These are phyloP conservation scores for Cercospora brassicicola DNA, from an alignment of 2,329 filamentous ascomycete species.

Conservation along the genomic window DNA sequence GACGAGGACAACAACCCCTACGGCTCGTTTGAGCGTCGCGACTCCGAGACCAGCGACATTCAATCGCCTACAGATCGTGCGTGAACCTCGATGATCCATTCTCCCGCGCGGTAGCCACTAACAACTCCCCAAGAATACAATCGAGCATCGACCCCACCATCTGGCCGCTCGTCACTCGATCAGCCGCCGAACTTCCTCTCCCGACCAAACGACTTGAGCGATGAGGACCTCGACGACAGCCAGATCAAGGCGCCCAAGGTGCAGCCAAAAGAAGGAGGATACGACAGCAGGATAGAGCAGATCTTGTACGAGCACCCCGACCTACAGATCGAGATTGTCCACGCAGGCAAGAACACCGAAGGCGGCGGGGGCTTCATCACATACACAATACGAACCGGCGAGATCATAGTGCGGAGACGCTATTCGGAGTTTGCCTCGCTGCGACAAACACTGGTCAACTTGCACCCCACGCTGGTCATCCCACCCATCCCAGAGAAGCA, in stretches of 20 bases:
- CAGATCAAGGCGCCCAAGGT: conserved; percentile 48
- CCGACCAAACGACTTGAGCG: conserved; percentile 55
- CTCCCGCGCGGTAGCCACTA: not conserved
- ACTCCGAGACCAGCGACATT: conserved; percentile 69
- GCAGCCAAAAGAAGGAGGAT: conserved; percentile 74
- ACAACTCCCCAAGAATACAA: conserved; percentile 55
- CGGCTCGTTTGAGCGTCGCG: conserved; percentile 85
- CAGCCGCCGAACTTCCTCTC: conserved; percentile 61
- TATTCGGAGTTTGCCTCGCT: conserved; percentile 97
- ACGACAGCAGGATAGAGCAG: conserved; percentile 94
- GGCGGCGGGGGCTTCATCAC: conserved; percentile 92
- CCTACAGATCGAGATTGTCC: conserved; percentile 84
- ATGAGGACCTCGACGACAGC: conserved; percentile 59
- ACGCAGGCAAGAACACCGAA: conserved; percentile 92
- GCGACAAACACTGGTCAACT: conserved; percentile 79
- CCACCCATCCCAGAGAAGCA: conserved; percentile 98
- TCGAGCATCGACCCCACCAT: conserved; percentile 62
- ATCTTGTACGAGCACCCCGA: conserved; percentile 94
- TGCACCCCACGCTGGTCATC: conserved; percentile 93
- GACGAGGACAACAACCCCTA: conserved; percentile 99
- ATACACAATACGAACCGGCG: conserved; percentile 93
- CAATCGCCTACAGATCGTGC: conserved; percentile 34
- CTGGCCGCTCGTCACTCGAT: conserved; percentile 69
- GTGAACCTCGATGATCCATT: conserved; percentile 17
- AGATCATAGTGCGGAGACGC: conserved; percentile 88